Percentiles rank a stretch among this genome's conserved stretches.
Conservation (phyloP, 805 yeast genomes). For the Starmerella bacillaris region DNA sequence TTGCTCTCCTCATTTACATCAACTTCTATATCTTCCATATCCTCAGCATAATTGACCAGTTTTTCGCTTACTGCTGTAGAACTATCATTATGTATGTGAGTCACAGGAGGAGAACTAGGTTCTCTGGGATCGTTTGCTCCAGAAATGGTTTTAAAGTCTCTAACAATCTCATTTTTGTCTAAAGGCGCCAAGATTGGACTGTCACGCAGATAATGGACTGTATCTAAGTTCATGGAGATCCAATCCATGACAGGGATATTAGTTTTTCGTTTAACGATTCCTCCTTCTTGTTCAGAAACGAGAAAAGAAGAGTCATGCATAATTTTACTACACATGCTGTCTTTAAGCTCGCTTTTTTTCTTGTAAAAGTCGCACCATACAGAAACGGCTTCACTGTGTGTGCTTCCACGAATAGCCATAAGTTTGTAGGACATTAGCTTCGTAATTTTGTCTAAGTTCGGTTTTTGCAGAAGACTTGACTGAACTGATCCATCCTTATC, state of each 20-base stretch:
- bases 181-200: background rate
- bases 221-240: slow-evolving; percentile 18
- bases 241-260: slow-evolving; percentile 14
- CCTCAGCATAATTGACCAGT: no score
- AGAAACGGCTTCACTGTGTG: slow-evolving; percentile 10
- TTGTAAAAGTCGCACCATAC: slow-evolving; percentile 21
- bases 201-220: slow-evolving; percentile 14
- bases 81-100: background rate
- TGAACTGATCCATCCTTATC: slow-evolving; percentile 5
- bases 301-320: slow-evolving; percentile 11
- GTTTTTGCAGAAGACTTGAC: no score
- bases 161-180: background rate
- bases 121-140: background rate
- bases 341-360: slow-evolving; percentile 17
- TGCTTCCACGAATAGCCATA: slow-evolving; percentile 7
- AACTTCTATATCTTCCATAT: no score
- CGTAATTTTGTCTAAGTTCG: slow-evolving; percentile 9
- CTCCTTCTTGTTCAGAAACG: slow-evolving; percentile 10
- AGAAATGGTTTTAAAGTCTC: background rate
- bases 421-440: slow-evolving; percentile 10
- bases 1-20: no score
- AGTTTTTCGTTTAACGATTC: slow-evolving; percentile 2
- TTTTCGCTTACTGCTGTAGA: no score
- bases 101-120: background rate
- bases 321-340: slow-evolving; percentile 13